Evolutionary conservation across 148 eudicot genomes (phyloP), one percentile per base, ranked within the genome.

Genomic region (Agrostemma githago): DNA sequence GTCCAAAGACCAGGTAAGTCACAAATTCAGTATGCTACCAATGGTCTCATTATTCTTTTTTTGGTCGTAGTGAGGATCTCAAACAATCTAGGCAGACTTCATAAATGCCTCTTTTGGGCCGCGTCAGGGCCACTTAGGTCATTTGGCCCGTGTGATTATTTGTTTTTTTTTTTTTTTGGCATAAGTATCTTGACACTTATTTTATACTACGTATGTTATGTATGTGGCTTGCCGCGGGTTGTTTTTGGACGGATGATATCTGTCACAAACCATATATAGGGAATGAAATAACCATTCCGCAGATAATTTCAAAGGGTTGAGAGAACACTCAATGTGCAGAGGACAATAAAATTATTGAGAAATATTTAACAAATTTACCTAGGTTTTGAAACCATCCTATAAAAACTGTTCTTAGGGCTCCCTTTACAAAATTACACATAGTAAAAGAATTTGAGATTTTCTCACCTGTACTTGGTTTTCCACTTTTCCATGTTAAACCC

Each of bases 1-100:
- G 92, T 95, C 64, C 85, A 92, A 77, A 82, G 93, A 77, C 89
- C 96, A 76, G 98, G 97, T 85, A 66, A 63, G 74, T 68, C 40
- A n/a, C 38, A 51, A 40, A 48, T 39, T 53, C 56, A 0, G 56
- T 15, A 51, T 26, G 56, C 56, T 51, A 51, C 15, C 56, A 51
- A 6, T 2, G 56, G 56, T 51, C 2, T 51, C 56, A 51, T 12
- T 51, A 48, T 51, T 10, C 54, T 10, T 51, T 51, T 51, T 51
- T 51, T 51, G 56, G 56, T 51, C 56, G 1, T 51, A 51, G 56
- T 15, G 14, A 48, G 54, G 54, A 48, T 11, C 56, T 51, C 56
- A 15, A 15, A 3, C 16, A 15, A 51, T 51, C 56, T 11, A 51
- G 16, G 4, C 14, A 51, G 56, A 51, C 56, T 10, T 51, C 15